Conservation (phyloP, 1,284 basidiomycete species). For the Taiwanofungus camphoratus region DNA sequence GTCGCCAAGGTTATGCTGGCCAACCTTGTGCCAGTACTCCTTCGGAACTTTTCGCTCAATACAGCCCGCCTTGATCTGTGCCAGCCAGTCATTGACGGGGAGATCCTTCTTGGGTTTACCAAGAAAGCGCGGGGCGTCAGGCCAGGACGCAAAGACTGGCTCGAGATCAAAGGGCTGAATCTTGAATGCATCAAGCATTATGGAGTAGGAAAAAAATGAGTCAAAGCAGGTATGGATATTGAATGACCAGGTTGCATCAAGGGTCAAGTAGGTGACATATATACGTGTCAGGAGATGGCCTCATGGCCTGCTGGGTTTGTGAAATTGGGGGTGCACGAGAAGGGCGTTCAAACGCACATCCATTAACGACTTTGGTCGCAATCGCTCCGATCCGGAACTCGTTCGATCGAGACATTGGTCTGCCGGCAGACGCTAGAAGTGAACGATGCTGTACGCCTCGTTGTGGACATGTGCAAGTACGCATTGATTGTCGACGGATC, state of each 20-base stretch:
- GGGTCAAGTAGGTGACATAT: no score
- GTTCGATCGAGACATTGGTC: neutral
- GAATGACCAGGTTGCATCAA: no score
- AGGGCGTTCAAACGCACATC: neutral
- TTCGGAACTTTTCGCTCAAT: constrained; percentile 60
- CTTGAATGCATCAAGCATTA: constrained; percentile 68
- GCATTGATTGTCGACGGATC: no score
- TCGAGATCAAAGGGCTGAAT: constrained; percentile 68
- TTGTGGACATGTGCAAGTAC: constrained; percentile 6
- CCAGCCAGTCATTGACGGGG: constrained; percentile 64
- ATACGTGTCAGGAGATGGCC: no score
- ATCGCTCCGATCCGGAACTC: neutral
- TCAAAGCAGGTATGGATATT: no score
- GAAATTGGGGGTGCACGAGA: no score
- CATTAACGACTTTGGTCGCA: neutral
- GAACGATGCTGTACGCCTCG: constrained; percentile 7
- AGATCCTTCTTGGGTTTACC: constrained; percentile 64
- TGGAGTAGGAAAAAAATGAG: constrained; percentile 8
- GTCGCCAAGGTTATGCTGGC: constrained; percentile 62
- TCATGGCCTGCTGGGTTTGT: no score
- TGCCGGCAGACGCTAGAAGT: neutral
- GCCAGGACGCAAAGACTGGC: constrained; percentile 57
- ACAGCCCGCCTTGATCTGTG: constrained; percentile 62
- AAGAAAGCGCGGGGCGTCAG: constrained; percentile 53
- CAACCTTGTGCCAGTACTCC: constrained; percentile 75